A percentile compares a stretch with the other conserved stretches of the same genome.
Evolutionary conservation across 768 basidiomycete species (phyloP).

Genomic region (Asterophora lycoperdoides): DNA sequence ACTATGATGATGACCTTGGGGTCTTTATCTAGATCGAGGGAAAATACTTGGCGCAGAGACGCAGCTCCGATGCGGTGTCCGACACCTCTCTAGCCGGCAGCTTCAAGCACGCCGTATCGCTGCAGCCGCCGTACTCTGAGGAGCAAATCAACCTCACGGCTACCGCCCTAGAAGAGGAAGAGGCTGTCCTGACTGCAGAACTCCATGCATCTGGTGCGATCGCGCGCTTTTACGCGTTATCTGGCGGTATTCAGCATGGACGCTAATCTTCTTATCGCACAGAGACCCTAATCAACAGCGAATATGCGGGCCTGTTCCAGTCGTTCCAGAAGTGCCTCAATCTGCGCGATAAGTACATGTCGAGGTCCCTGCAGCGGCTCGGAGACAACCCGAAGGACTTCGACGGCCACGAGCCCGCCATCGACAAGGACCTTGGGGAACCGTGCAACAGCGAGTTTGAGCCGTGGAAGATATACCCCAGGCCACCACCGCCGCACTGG

Average conservation of each 20-base stretch:
- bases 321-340: conserved; percentile 82
- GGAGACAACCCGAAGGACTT: conserved; percentile 95
- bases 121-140: conserved; percentile 29
- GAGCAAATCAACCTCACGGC: conserved; percentile 16
- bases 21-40: conserved; percentile 57
- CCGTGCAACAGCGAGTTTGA: conserved; percentile 42
- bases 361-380: conserved; percentile 79
- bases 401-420: conserved; percentile 71
- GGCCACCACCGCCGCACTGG: conserved; percentile 95
- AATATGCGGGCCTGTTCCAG: conserved; percentile 56
- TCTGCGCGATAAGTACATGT: conserved; percentile 94
- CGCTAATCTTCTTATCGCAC: conserved; percentile 5
- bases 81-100: conserved; percentile 38
- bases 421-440: conserved; percentile 51
- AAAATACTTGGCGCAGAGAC: conserved; percentile 63
- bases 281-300: conserved; percentile 36
- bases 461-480: conserved; percentile 88
- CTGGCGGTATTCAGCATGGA: conserved; percentile 7
- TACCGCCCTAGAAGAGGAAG: conserved; percentile 30
- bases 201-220: conserved; percentile 26
- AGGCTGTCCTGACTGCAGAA: conserved; percentile 25
- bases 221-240: neutral
- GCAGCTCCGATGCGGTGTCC: conserved; percentile 51
- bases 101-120: conserved; percentile 32
- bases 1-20: neutral